Conservation (phyloP, 139 green algal genomes). For the Asterochloris erici region DNA sequence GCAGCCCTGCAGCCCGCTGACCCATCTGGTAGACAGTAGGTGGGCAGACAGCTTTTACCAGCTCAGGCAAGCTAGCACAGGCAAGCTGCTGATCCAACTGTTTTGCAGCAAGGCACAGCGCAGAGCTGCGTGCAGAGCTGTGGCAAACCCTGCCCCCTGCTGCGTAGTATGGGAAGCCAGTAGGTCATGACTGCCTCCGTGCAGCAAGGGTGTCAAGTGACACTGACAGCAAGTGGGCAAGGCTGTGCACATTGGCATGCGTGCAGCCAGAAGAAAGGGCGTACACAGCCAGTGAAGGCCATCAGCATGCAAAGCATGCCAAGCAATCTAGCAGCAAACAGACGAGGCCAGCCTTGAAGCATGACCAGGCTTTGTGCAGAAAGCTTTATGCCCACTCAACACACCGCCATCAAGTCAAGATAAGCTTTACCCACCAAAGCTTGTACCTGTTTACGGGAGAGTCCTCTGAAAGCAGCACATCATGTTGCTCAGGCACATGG, state of each 20-base stretch:
- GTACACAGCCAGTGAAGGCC: background rate
- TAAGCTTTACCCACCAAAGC: background rate
- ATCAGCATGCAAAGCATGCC: background rate
- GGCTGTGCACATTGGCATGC: background rate
- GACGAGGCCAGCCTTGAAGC: too few relatives aligned
- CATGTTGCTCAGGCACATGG: too few relatives aligned
- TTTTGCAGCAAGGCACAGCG: background rate
- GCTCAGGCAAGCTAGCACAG: background rate
- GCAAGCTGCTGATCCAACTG: background rate
- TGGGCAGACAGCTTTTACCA: background rate
- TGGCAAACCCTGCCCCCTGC: too few relatives aligned
- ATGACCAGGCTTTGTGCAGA: background rate
- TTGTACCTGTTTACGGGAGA: background rate
- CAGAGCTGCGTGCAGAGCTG: background rate
- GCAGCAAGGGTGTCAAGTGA: background rate
- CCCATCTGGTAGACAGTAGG: background rate
- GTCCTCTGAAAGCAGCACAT: background rate
- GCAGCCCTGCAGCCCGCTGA: background rate
- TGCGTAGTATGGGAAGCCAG: background rate
- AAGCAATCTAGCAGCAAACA: constrained; percentile 1
- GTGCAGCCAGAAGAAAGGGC: background rate
- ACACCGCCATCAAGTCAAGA: background rate
- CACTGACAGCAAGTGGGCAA: background rate
- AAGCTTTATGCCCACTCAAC: background rate
- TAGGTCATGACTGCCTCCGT: background rate